These are phyloP conservation scores for Populus simonii DNA, from an alignment of 345 rosid genomes.

Conservation along the genomic window DNA sequence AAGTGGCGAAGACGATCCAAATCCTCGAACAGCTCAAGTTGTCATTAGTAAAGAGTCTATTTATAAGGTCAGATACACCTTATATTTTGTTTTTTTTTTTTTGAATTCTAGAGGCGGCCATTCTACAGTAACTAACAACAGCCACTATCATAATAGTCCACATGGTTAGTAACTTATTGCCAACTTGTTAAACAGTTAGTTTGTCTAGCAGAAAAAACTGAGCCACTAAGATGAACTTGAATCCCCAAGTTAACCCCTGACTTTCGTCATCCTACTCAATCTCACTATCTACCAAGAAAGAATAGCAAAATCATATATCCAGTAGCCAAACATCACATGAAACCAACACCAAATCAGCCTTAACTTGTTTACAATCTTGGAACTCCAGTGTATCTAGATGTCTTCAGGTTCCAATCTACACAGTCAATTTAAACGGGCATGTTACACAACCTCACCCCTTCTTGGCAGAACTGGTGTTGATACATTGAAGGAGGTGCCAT, in stretches of 20 bases:
- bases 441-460: neutral
- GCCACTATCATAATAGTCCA: neutral
- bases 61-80: slow-evolving; percentile 61
- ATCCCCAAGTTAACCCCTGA: neutral
- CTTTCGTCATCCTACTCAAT: neutral
- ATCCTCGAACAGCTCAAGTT: slow-evolving; percentile 42
- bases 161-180: neutral
- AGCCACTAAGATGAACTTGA: neutral
- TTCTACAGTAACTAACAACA: neutral
- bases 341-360: neutral
- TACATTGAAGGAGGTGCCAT: neutral
- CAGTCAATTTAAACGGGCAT: neutral
- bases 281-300: neutral
- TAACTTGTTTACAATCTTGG: neutral
- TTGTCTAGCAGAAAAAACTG: neutral
- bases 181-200: neutral
- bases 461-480: neutral
- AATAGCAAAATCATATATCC: neutral
- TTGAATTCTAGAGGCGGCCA: neutral
- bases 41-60: slow-evolving; percentile 60
- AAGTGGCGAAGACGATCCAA: slow-evolving; percentile 64
- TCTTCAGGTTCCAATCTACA: neutral
- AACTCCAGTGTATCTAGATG: too few species aligned
- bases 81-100: neutral
- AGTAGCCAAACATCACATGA: neutral